These are phyloP conservation scores for Phytophthora ohioensis DNA, from an alignment of 352 stramenopile genomes.

Conservation along the genomic window DNA sequence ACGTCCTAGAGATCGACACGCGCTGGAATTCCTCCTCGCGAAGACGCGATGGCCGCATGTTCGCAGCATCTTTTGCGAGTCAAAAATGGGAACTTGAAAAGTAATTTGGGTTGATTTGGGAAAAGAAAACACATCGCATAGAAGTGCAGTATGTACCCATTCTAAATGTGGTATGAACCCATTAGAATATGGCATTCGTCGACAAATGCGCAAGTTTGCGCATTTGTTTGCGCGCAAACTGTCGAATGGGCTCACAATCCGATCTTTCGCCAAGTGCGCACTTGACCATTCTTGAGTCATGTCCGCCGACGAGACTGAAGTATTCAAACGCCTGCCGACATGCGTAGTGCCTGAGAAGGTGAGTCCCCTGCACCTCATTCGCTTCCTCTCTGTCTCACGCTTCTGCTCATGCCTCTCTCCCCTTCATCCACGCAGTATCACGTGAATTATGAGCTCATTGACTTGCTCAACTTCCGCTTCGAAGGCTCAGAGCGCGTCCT, in stretches of 20 bases:
- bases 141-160: background rate
- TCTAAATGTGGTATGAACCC: background rate
- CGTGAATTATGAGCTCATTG: conserved; percentile 81
- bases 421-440: conserved; percentile 49
- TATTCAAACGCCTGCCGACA: conserved; percentile 69
- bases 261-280: conserved; percentile 23
- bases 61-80: conserved; percentile 9
- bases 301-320: conserved; percentile 26
- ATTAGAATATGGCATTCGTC: conserved; percentile 21
- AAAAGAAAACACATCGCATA: too few relatives aligned
- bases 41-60: conserved; percentile 4
- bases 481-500: conserved; percentile 68
- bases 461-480: conserved; percentile 84
- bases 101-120: too few relatives aligned
- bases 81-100: background rate
- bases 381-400: background rate
- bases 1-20: conserved; percentile 2
- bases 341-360: conserved; percentile 71
- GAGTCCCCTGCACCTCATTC: background rate
- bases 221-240: conserved; percentile 9
- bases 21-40: conserved; percentile 1
- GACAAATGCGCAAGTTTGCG: conserved; percentile 14
- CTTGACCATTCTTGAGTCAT: conserved; percentile 30
- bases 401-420: conserved; percentile 5
- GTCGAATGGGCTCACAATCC: conserved; percentile 20